Evolutionary conservation across 345 rosid genomes (phyloP), one percentile per base, ranked within the genome.

Genomic region (Salix udensis): DNA sequence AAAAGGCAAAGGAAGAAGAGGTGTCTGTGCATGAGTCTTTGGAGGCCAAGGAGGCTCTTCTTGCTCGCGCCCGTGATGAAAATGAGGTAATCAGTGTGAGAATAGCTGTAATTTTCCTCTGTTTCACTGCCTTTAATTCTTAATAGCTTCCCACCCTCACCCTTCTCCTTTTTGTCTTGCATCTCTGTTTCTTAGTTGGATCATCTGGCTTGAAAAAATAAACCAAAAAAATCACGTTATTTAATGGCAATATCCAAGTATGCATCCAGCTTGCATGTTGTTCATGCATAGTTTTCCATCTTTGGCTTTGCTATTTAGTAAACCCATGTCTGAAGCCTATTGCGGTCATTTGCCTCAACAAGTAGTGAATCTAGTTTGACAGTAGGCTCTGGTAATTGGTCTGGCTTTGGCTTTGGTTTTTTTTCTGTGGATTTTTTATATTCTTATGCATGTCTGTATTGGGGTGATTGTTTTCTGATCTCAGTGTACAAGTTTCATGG

Each of bases 1-100:
- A 91, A 52, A 92, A 84, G 75, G 58, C 92, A 65, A 87, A 81
- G 77, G 97, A 93, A 64, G 91, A 85, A 64, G 98, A 86, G 77
- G 67, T 87, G 52, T 91, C 97, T 40, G 77, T 85, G 2, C 73
- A 81, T 37, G 97, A 96, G 23, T 87, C 93, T 36, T 82, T 91
- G 64, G 93, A 92, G 79, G 97, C 94, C 71, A 93, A 96, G 86
- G 90, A 91, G 71, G 97, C 97, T 50, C 97, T 96, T 83, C 93
- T 96, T 53, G 87, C 90, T 77, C 88, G 94, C 67, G 97, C 99
- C 23, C 77, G 86, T 23, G 88, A 86, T 55, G 98, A 96, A 83
- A 93, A 90, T 48, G 98, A 93, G 98, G 99, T 96, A 89, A 52
- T 39, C n/a, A 52, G 24, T 36, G 18, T 15, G 65, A 52, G 64